Evolutionary conservation across 345 rosid genomes (phyloP).

Genomic region (Ailanthus altissimus): DNA sequence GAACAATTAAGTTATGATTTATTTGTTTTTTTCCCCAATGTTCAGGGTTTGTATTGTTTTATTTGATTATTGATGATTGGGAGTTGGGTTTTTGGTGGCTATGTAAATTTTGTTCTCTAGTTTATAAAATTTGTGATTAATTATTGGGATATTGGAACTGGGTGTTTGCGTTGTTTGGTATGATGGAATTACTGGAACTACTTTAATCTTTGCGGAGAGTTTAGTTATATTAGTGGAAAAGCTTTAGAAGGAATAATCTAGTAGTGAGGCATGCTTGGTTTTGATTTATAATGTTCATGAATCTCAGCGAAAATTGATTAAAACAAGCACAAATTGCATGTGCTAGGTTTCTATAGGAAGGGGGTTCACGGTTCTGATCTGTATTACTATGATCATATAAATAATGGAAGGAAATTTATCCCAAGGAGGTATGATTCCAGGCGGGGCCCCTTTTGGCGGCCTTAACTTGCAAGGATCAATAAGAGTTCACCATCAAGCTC

Average conservation of each 20-base stretch:
- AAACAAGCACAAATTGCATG: background rate
- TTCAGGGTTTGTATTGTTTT: background rate
- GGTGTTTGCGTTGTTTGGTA: conserved; percentile 22
- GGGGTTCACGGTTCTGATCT: conserved; percentile 23
- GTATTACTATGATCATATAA: background rate
- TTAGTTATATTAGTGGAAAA: background rate
- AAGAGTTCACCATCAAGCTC: conserved; percentile 58
- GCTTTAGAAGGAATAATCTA: conserved; percentile 5
- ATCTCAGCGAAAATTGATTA: background rate
- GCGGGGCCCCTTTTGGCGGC: conserved; percentile 64
- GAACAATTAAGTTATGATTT: background rate
- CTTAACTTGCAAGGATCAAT: conserved; percentile 70
- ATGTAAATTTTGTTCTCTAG: background rate
- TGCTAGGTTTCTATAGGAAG: conserved; percentile 25
- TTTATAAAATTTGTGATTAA: conserved; percentile 17
- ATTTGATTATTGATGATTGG: conserved; percentile 13
- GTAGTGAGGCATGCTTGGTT: conserved; percentile 24
- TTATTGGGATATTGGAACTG: conserved; percentile 7
- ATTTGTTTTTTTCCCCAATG: background rate
- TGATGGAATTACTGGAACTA: conserved; percentile 10
- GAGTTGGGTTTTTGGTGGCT: conserved; percentile 7
- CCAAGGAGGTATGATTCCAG: conserved; percentile 69
- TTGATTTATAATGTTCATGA: conserved; percentile 5
- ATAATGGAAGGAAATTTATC: conserved; percentile 71
- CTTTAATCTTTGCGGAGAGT: background rate